Evolutionary conservation across 1,284 basidiomycete genomes (phyloP), one percentile per base, ranked within the genome.

Genomic region (Pterulicium gracile): DNA sequence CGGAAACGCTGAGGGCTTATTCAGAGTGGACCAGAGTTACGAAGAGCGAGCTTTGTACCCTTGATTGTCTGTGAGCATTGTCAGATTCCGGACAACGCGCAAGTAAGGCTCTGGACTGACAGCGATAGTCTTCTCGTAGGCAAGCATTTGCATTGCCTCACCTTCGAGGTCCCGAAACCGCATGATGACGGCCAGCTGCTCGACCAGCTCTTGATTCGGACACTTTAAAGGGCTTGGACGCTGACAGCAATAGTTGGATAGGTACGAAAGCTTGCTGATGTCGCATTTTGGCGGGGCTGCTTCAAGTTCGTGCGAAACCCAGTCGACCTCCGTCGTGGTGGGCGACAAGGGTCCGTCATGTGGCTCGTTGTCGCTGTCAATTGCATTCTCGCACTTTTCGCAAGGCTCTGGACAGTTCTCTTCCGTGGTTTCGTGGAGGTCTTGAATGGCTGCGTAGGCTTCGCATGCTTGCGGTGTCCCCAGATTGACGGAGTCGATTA

Each of bases 121-220:
- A n/a, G 77, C 70, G 50, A 84, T 76, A 1, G 80, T 75, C 39
- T 81, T 68, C 41, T 75, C 69, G 52, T 88, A 88, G 52, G 75
- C 79, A 43, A 88, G 60, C 42, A 77, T 75, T 54, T 80, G 85
- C 24, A 75, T 64, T 7, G 69, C 67, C 47, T 82, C 72, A 3
- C 80, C 77, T 56, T 88, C 85, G 2, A 85, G 60, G 36, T 73
- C 66, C 42, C 85, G 66, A 19, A 70, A 66, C 32, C 65, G 69
- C 19, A 71, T 69, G 36, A 88, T 69, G n/a, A 81, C 60, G n/a
- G 70, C 72, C 12, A 88, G 58, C 51, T 79, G 71, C 3, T 62
- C 51, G 2, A 69, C 70, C 2, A 88, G 67, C 0, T 53, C 61
- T 56, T 86, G 79, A 53, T 88, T 88, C 0, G 69, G 68, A 54